These are phyloP conservation scores for Clohesyomyces aquaticus DNA, from an alignment of 495 filamentous ascomycete genomes.

Conservation along the genomic window DNA sequence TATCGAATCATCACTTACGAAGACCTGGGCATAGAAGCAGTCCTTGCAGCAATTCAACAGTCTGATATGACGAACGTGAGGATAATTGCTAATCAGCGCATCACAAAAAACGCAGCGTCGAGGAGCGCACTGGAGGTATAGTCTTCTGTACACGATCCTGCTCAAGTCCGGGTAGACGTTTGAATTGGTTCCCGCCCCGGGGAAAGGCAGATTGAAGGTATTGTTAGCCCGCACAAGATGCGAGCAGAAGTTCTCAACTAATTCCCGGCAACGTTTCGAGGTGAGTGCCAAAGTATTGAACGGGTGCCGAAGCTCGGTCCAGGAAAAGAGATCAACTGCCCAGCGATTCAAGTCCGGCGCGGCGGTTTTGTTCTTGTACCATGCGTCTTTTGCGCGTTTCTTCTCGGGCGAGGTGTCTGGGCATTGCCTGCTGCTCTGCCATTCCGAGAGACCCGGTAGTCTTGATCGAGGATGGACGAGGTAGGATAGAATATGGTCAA, in stretches of 20 bases:
- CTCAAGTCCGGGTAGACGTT: conserved; percentile 17
- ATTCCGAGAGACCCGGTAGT: conserved; percentile 15
- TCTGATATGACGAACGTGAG: neutral
- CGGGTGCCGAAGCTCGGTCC: neutral
- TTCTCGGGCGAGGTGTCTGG: neutral
- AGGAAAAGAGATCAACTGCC: conserved; percentile 1
- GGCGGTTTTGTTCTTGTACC: neutral
- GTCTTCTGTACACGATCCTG: conserved; percentile 18
- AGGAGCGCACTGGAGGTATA: conserved; percentile 19
- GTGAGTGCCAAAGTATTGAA: conserved; percentile 15
- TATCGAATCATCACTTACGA: neutral
- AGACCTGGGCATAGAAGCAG: conserved; percentile 22
- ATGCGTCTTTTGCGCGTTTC: neutral
- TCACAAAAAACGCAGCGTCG: conserved; percentile 18
- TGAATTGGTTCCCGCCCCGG: neutral
- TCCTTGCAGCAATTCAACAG: neutral
- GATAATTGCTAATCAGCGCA: neutral
- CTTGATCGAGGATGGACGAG: conserved; percentile 23
- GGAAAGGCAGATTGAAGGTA: conserved; percentile 19
- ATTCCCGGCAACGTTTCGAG: neutral
- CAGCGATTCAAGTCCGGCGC: conserved; percentile 1
- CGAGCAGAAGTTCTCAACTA: conserved; percentile 14
- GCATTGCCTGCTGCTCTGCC: conserved; percentile 10
- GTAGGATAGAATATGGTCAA: conserved; percentile 17
- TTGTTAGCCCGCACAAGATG: conserved; percentile 16